Percentiles rank a stretch among this genome's conserved stretches.
These are phyloP conservation scores for Pythium dissotocum DNA, from an alignment of 352 stramenopile genomes.

Conservation along the genomic window DNA sequence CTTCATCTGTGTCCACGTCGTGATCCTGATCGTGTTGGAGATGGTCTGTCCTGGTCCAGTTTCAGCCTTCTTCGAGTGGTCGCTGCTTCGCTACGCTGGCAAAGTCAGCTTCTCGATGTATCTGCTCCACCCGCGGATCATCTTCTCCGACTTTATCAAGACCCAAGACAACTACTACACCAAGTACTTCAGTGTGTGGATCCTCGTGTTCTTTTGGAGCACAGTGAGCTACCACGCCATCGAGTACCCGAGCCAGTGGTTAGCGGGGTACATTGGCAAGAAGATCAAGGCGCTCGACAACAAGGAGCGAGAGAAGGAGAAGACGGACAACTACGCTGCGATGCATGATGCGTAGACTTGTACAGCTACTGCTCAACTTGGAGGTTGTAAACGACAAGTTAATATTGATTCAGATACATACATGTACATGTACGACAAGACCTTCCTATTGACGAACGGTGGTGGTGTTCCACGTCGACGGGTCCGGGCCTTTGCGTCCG, in stretches of 20 bases:
- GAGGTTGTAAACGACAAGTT: neutral
- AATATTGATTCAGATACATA: neutral
- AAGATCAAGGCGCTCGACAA: constrained; percentile 12
- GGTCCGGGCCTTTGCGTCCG: neutral
- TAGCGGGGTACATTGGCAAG: constrained; percentile 14
- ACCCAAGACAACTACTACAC: constrained; percentile 1
- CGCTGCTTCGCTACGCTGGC: constrained; percentile 6
- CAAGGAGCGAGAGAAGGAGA: neutral
- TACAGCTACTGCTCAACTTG: no score
- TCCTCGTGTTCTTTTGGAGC: neutral
- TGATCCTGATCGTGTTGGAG: constrained; percentile 1
- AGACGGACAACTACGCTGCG: neutral
- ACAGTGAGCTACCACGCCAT: constrained; percentile 41
- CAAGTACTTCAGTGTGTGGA: constrained; percentile 3
- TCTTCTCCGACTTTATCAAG: neutral
- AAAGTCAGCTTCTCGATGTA: constrained; percentile 9
- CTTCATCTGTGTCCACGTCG: neutral
- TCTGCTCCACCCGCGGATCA: neutral
- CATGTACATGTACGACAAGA: neutral
- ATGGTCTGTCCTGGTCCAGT: neutral
- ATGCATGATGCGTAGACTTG: neutral
- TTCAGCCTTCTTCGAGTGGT: neutral
- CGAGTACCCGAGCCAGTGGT: constrained; percentile 29
- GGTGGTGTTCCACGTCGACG: neutral
- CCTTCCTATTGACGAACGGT: neutral